Conservation (phyloP, 2,329 filamentous ascomycete species). For the Fusarium musae region DNA sequence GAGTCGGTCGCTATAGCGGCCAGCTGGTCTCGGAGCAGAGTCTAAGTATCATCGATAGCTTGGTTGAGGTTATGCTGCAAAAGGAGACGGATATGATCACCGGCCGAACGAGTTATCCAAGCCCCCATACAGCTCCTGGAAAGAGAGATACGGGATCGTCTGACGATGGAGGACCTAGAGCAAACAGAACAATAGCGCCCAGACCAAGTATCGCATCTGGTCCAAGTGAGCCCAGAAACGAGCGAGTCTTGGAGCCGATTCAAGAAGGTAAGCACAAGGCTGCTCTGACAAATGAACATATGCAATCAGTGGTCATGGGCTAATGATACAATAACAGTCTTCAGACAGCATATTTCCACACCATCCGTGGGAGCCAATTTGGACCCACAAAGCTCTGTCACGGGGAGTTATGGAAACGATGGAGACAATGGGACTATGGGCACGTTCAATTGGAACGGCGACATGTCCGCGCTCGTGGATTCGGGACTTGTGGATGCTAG, state of each 20-base stretch:
- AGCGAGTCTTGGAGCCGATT: neutral
- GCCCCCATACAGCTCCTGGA: rapidly evolving
- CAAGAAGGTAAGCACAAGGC: neutral
- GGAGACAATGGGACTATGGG: neutral
- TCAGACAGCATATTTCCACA: neutral
- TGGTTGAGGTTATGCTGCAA: neutral
- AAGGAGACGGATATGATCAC: neutral
- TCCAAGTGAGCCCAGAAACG: rapidly evolving
- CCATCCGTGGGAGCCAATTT: rapidly evolving
- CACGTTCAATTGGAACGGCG: neutral
- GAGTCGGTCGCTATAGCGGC: neutral
- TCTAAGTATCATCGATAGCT: rapidly evolving
- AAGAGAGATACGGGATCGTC: no score
- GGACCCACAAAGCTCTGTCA: rapidly evolving
- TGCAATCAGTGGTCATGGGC: neutral
- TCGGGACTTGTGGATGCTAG: neutral
- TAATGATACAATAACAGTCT: neutral
- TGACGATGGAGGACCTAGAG: no score
- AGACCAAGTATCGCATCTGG: rapidly evolving
- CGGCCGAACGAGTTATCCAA: neutral
- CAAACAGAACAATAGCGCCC: rapidly evolving
- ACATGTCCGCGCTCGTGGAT: neutral
- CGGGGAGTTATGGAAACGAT: rapidly evolving
- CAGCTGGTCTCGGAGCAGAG: neutral
- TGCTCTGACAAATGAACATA: rapidly evolving